Base-by-base conservation (phyloP, 176 grass and related monocot species). In the Chloris gayana region DNA sequence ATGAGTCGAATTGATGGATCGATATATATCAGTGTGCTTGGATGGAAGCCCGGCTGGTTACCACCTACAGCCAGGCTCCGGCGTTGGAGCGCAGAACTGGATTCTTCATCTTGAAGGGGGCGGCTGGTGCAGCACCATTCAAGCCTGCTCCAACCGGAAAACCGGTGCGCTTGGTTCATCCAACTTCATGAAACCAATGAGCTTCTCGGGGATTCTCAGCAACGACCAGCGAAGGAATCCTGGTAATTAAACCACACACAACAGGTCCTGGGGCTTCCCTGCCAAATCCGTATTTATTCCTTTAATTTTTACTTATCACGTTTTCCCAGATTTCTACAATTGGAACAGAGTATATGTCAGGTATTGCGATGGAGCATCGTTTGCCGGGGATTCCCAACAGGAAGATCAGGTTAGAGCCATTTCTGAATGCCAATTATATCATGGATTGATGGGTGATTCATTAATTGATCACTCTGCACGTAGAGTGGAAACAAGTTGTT, bases 341-440 rank as follows among this genome's bases (percentile, higher is more conserved):
- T 97, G 94, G 94, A 97, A 97, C 76, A 90, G 85, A 84, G 89
- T 88, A 21, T 85, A 39, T 22, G 50, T 97, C 32, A 60, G 87
- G 45, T 97, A 94, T 64, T 97, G 94, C 31, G 91, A 97, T 4
- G 91, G 94, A 18, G 89, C 87, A 10, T 97, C 91, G 14, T 94
- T 90, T 78, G 62, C 86, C 75, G 91, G 94, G 39, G 67, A 97
- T 26, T 68, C 75, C 0, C 81, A 97, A 54, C 73, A 12, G 13
- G 72, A 77, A 31, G 41, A 67, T 34, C 47, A 85, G 42, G 89
- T 91, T 39, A 26, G 11, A 5, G 6, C 1, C 15, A 51, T 69
- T 59, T 58, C 51, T 26, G 5, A 34, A n/a, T 56, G 7, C 6
- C n/a, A 6, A 7, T 56, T n/a, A 9, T 6, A 6, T 51, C 19